phyloP scores from a whole-genome alignment of 2,329 filamentous ascomycete genomes.

The Colletotrichum chrysophilum region DNA sequence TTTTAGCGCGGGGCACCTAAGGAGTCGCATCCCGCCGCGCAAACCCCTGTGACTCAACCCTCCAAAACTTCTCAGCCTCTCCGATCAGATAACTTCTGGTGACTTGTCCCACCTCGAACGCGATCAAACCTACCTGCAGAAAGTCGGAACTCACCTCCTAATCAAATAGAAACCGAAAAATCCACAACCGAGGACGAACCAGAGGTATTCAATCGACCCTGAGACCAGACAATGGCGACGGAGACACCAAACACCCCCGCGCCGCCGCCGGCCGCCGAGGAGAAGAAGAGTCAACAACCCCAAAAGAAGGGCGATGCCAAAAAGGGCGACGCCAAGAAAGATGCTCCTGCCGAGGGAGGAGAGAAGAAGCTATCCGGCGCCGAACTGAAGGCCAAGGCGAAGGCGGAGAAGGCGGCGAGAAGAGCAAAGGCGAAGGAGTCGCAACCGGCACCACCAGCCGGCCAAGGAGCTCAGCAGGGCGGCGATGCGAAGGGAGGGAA shows the following conservation, averaged over 20 bases:
- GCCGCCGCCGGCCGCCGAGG: not conserved
- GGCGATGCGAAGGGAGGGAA: slow-evolving; percentile 54
- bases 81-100: not conserved
- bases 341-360: slow-evolving; percentile 22
- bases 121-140: not conserved
- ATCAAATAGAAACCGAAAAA: not conserved
- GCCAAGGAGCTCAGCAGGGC: slow-evolving; percentile 36
- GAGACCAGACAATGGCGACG: slow-evolving; percentile 8
- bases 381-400: slow-evolving; percentile 86
- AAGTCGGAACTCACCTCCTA: not conserved
- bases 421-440: slow-evolving; percentile 73
- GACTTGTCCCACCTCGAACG: not conserved
- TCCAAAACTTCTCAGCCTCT: slow-evolving; percentile 21
- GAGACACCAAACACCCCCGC: slow-evolving; percentile 10
- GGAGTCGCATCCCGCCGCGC: slow-evolving; percentile 19
- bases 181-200: not conserved
- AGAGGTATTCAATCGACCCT: not conserved
- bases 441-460: slow-evolving; percentile 45
- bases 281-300: slow-evolving; percentile 9
- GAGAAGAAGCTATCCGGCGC: slow-evolving; percentile 71
- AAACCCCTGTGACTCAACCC: slow-evolving; percentile 23
- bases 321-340: slow-evolving; percentile 4
- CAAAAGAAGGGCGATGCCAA: slow-evolving; percentile 9
- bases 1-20: slow-evolving; percentile 21
- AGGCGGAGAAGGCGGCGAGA: slow-evolving; percentile 89